Percentiles rank a stretch among this genome's conserved stretches.
phyloP scores from a whole-genome alignment of 331 rosid species.

The Phaseolus coccineus region DNA sequence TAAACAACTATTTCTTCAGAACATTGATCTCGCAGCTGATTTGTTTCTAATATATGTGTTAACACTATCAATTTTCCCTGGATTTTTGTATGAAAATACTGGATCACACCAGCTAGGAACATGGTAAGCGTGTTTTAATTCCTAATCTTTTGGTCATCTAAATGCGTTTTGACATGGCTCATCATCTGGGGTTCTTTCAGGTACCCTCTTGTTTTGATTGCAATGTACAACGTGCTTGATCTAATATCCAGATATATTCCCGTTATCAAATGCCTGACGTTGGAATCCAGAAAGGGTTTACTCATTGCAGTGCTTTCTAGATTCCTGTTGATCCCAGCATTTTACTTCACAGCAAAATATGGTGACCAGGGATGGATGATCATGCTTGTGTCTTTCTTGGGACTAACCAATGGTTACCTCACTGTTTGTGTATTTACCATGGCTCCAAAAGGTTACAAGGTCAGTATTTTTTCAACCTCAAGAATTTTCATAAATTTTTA shows the following conservation, averaged over 20 bases:
- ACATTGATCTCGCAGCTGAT: slow-evolving; percentile 59
- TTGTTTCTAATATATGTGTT: slow-evolving; percentile 64
- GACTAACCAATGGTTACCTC: slow-evolving; percentile 52
- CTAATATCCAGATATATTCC: slow-evolving; percentile 75
- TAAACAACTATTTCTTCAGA: slow-evolving; percentile 56
- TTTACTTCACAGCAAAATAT: slow-evolving; percentile 71
- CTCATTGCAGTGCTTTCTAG: slow-evolving; percentile 53
- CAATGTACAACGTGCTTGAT: slow-evolving; percentile 65
- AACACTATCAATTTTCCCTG: slow-evolving; percentile 81
- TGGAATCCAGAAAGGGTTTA: slow-evolving; percentile 72
- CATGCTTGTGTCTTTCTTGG: slow-evolving; percentile 69
- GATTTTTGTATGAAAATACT: slow-evolving; percentile 79
- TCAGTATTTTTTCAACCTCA: not conserved
- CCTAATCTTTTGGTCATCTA: not conserved
- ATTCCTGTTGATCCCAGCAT: slow-evolving; percentile 72
- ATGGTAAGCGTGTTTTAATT: slow-evolving; percentile 54
- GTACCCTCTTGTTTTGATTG: slow-evolving; percentile 74
- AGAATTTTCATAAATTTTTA: not conserved
- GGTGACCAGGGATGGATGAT: slow-evolving; percentile 91
- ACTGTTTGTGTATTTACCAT: slow-evolving; percentile 39
- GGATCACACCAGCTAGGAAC: slow-evolving; percentile 71
- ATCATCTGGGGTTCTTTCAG: slow-evolving; percentile 40
- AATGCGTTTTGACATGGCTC: not conserved
- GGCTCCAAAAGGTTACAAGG: slow-evolving; percentile 48
- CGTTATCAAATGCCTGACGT: slow-evolving; percentile 54